Base-by-base conservation (phyloP, 2,329 filamentous ascomycete genomes). In the Grosmannia huntii region DNA sequence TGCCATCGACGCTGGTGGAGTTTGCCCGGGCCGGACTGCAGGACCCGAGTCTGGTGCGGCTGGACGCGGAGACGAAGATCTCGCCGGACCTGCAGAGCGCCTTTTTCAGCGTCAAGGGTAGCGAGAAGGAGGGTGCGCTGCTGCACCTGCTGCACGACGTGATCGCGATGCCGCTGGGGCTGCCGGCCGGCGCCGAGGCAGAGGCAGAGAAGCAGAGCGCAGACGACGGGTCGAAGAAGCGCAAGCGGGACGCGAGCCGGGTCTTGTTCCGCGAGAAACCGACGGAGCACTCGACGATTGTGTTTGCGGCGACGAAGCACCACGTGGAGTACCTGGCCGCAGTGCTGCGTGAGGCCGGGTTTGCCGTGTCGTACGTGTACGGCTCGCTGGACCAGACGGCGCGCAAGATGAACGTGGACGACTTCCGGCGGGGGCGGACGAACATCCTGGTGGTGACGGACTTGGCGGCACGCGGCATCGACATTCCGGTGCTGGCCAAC, bases 391-490 rank as follows among this genome's bases (percentile, higher is more conserved):
- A 99, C 66, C 94, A 99, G 68, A 91, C 87, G 5, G 94, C 94
- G 36, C 86, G 94, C 69, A 90, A 91, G 68, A 87, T 90, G 27
- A 90, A 99, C 66, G 90, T 97, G 16, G 86, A 95, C 60, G 86
- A 91, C 62, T 99, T 99, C 70, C 81, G 95, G 60, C 79, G 78
- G 27, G 94, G 94, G 7, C 81, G 86, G 62, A 87, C 89, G 0
- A 92, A 96, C 64, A 90, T 99, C 53, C 75, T 99, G 10, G 91
- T 99, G 3, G 92, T 97, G 51, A 99, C 94, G 1, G 94, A 99
- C 69, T 90, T 99, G 57, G 94, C 94, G 16, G 94, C 94, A 25
- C 82, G 94, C 77, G 92, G 94, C 83, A 95, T 99, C 61, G 94
- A 99, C 82, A 96, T 99, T 64, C 94, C 94, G 0, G 82, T 96